phyloP scores from a whole-genome alignment of 176 grass and related monocot genomes.

The Raddia guianensis region DNA sequence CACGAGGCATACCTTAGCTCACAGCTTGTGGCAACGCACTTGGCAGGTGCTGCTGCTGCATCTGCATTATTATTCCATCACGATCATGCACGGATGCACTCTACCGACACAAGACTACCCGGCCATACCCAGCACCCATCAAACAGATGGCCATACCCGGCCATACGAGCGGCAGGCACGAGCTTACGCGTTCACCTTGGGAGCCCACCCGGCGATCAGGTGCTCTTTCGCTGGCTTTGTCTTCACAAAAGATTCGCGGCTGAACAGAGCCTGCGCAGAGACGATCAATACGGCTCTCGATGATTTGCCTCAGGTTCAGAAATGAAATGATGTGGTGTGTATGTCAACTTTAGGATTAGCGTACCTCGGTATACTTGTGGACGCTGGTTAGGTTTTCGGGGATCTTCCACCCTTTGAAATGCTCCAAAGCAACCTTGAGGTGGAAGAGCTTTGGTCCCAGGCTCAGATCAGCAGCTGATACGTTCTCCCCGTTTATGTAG shows the following conservation, averaged over 20 bases:
- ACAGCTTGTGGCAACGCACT: not conserved
- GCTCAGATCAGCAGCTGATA: constrained; percentile 70
- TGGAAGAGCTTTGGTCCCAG: constrained; percentile 86
- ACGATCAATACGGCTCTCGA: not conserved
- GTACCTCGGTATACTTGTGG: constrained; percentile 74
- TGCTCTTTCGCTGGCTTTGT: constrained; percentile 77
- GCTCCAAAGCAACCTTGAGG: constrained; percentile 60
- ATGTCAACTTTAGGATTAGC: not conserved
- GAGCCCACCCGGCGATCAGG: constrained; percentile 76
- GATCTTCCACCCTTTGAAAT: constrained; percentile 95
- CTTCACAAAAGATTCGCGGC: constrained; percentile 73
- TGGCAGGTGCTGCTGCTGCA: not conserved
- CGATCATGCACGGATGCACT: not conserved
- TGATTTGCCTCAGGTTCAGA: constrained; percentile 7
- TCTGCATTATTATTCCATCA: constrained; percentile 37
- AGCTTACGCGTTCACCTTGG: constrained; percentile 57
- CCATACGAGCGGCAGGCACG: not conserved
- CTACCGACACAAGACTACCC: constrained; percentile 25
- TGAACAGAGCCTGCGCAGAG: constrained; percentile 68
- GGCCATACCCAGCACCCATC: not conserved
- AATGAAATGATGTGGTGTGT: not conserved
- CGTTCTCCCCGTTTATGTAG: constrained; percentile 64
- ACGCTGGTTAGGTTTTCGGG: constrained; percentile 65
- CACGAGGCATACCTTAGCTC: not conserved
- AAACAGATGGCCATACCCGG: not conserved